These are phyloP conservation scores for Aspergillus amoenus DNA, from an alignment of 2,329 filamentous ascomycete species.

Conservation along the genomic window DNA sequence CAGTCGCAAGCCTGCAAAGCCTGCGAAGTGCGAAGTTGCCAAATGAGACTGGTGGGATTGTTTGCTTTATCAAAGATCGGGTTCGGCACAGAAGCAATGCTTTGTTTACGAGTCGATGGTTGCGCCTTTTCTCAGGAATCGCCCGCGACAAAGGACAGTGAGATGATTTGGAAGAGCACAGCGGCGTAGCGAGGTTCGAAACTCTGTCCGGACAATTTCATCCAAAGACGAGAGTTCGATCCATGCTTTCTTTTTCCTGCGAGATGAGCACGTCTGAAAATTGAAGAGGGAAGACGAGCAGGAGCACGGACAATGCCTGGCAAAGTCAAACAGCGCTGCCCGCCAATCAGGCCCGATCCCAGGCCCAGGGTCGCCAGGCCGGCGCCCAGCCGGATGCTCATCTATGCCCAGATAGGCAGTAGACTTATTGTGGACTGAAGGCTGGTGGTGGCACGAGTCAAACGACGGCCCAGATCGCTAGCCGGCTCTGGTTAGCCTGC, in stretches of 20 bases:
- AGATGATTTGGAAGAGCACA: too few species aligned
- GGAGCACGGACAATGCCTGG: background rate
- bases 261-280: background rate
- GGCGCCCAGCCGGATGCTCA: too few species aligned
- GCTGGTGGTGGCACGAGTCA: too few species aligned
- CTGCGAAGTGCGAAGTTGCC: too few species aligned
- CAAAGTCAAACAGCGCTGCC: background rate
- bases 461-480: constrained; percentile 12
- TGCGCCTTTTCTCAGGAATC: too few species aligned
- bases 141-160: too few species aligned
- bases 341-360: background rate
- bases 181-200: too few species aligned
- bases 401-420: too few species aligned
- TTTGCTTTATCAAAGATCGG: background rate
- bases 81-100: background rate
- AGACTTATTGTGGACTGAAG: too few species aligned
- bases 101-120: background rate
- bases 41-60: too few species aligned
- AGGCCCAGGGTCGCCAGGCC: background rate
- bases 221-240: background rate
- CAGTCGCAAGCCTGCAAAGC: too few species aligned
- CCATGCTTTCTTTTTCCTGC: background rate
- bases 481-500: background rate
- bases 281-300: background rate
- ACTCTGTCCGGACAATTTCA: too few species aligned